Conservation (phyloP, 768 basidiomycete species). For the Rhodosporidiobolus sp. region DNA sequence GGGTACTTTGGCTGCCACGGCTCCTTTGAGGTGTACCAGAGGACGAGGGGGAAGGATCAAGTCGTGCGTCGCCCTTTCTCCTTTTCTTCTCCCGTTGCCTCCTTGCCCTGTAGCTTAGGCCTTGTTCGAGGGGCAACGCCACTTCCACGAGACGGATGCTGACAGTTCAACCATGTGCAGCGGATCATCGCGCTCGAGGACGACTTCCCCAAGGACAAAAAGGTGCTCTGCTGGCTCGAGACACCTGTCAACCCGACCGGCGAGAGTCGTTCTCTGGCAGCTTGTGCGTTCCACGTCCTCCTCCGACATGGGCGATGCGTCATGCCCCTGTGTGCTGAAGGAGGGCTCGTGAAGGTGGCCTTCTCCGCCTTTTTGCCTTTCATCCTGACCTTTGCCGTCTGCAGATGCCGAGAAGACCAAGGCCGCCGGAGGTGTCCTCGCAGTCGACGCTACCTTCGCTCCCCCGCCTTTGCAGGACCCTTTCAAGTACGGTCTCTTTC, state of each 20-base stretch:
- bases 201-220: slow-evolving; percentile 60
- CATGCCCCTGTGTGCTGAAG: no score
- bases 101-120: not conserved
- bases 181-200: slow-evolving; percentile 68
- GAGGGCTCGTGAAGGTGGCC: not conserved
- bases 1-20: slow-evolving; percentile 71
- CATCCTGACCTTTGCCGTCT: no score
- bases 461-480: slow-evolving; percentile 86
- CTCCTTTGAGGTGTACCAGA: slow-evolving; percentile 63
- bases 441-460: slow-evolving; percentile 81
- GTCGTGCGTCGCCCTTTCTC: slow-evolving; percentile 48
- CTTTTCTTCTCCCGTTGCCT: not conserved
- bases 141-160: not conserved
- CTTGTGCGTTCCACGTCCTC: slow-evolving; percentile 57
- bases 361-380: no score
- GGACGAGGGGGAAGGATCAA: slow-evolving; percentile 52
- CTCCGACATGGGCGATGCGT: no score
- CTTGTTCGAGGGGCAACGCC: not conserved
- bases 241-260: slow-evolving; percentile 84
- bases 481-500: slow-evolving; percentile 61
- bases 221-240: slow-evolving; percentile 72
- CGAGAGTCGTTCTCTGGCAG: slow-evolving; percentile 69
- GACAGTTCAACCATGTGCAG: slow-evolving; percentile 5
- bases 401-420: slow-evolving; percentile 57
- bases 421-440: slow-evolving; percentile 67